Evolutionary conservation across 768 basidiomycete genomes (phyloP).

Genomic region (Tricholoma bakamatsutake): DNA sequence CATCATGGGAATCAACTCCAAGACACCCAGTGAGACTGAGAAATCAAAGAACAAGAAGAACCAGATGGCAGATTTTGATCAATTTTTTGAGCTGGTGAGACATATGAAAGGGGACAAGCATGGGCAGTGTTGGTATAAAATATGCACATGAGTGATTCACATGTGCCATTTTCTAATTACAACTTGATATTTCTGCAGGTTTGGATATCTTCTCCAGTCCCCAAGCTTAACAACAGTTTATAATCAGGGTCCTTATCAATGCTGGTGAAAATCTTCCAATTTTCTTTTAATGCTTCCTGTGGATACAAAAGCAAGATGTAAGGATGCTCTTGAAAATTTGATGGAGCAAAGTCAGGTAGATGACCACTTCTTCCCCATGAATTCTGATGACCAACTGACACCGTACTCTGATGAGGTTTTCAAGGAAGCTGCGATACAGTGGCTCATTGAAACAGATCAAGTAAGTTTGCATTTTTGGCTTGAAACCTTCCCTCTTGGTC

Average conservation of each 20-base stretch:
- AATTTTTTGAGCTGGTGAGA: not conserved
- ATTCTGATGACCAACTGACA: slow-evolving; percentile 5
- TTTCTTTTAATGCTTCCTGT: slow-evolving; percentile 17
- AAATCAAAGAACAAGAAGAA: slow-evolving; percentile 4
- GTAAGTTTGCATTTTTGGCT: too few species aligned
- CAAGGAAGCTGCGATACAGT: slow-evolving; percentile 22
- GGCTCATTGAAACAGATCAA: slow-evolving; percentile 31
- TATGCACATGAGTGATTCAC: not conserved
- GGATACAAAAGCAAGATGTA: slow-evolving; percentile 11
- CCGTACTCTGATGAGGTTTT: slow-evolving; percentile 21
- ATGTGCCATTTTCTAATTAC: too few species aligned
- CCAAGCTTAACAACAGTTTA: not conserved
- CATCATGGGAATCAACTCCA: slow-evolving; percentile 1
- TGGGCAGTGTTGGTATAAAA: not conserved
- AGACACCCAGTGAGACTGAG: not conserved
- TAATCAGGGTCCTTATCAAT: not conserved
- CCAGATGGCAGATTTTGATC: not conserved
- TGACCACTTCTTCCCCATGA: not conserved
- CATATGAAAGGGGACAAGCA: not conserved
- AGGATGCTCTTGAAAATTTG: not conserved
- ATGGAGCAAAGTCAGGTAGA: slow-evolving; percentile 2
- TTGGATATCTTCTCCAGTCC: not conserved
- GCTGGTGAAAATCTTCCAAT: slow-evolving; percentile 7
- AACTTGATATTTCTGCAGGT: not conserved
- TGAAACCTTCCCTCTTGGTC: not conserved